Conservation (phyloP, 1,139 yeast genomes). For the Saccharomyces hybrid region DNA sequence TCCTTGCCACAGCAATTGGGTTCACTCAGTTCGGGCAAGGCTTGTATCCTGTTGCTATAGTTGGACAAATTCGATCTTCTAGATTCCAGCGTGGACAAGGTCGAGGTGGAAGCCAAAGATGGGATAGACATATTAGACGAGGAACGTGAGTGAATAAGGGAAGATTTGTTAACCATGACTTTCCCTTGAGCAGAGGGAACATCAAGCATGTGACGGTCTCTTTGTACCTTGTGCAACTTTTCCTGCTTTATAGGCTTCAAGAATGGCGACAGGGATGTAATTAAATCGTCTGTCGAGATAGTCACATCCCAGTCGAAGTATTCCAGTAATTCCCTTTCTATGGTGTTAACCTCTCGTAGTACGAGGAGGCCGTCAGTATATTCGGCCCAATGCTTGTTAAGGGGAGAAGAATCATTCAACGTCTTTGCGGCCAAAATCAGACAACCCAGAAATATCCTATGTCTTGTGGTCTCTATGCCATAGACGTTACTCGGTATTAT, state of each 20-base stretch:
- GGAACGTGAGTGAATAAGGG: conserved; percentile 17
- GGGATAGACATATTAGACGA: conserved; percentile 23
- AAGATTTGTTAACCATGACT: not conserved
- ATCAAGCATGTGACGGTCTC: conserved; percentile 8
- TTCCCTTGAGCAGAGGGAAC: not conserved
- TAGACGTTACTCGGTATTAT: conserved; percentile 81
- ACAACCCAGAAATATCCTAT: conserved; percentile 83
- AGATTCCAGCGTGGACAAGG: conserved; percentile 22
- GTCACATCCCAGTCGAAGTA: conserved; percentile 79
- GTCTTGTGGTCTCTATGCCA: conserved; percentile 92
- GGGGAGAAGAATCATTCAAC: conserved; percentile 86
- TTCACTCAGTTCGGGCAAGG: conserved; percentile 5
- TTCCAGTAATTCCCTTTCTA: conserved; percentile 79
- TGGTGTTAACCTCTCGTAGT: conserved; percentile 75
- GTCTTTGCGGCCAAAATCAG: conserved; percentile 84
- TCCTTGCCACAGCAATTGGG: conserved; percentile 5
- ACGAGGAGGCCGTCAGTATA: conserved; percentile 83
- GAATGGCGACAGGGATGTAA: conserved; percentile 65
- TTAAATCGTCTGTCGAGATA: conserved; percentile 62
- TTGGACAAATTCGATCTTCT: conserved; percentile 7
- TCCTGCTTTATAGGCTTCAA: conserved; percentile 57
- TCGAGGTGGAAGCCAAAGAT: conserved; percentile 23
- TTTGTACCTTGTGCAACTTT: conserved; percentile 19
- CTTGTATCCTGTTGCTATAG: conserved; percentile 3
- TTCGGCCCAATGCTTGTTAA: conserved; percentile 92